phyloP scores from a whole-genome alignment of 768 basidiomycete species.

The Pulveroboletus sp. region DNA sequence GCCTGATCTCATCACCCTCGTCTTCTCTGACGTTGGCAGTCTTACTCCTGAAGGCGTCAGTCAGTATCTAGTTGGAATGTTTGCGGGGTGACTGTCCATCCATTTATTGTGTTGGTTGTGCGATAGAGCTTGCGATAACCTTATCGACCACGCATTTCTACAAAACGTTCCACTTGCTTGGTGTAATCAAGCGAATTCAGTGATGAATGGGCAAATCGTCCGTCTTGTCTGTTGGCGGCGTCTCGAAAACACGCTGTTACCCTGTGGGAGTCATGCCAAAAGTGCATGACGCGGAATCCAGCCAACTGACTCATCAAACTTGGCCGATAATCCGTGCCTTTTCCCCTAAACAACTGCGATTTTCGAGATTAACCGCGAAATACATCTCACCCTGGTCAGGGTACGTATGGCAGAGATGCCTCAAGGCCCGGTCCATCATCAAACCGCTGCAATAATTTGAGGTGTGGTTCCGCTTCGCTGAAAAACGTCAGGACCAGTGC shows the following conservation, averaged over 20 bases:
- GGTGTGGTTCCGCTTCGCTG: conserved; percentile 14
- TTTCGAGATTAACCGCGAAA: conserved; percentile 25
- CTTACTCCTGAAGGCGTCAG: conserved; percentile 91
- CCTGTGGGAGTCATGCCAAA: conserved; percentile 10
- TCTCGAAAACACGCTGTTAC: conserved; percentile 13
- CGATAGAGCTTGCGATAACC: conserved; percentile 40
- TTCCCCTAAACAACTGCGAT: conserved; percentile 18
- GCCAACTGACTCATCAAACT: conserved; percentile 22
- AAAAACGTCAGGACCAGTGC: conserved; percentile 4
- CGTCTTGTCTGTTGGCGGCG: conserved; percentile 8
- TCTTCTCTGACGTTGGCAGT: conserved; percentile 93
- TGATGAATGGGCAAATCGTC: conserved; percentile 7
- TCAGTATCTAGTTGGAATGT: conserved; percentile 94
- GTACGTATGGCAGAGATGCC: neutral
- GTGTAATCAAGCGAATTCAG: conserved; percentile 8
- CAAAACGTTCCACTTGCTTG: conserved; percentile 15
- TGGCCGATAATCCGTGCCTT: conserved; percentile 13
- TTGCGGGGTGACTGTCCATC: conserved; percentile 54
- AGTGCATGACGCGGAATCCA: conserved; percentile 8
- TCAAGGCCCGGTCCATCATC: conserved; percentile 1
- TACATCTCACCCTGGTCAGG: neutral
- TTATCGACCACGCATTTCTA: conserved; percentile 23
- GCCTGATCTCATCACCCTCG: conserved; percentile 90
- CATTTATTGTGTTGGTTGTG: conserved; percentile 6
- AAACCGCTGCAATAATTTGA: conserved; percentile 3